Percentiles rank a stretch among this genome's conserved stretches.
phyloP scores from a whole-genome alignment of 768 basidiomycete genomes.

The Pleurotus platypus region DNA sequence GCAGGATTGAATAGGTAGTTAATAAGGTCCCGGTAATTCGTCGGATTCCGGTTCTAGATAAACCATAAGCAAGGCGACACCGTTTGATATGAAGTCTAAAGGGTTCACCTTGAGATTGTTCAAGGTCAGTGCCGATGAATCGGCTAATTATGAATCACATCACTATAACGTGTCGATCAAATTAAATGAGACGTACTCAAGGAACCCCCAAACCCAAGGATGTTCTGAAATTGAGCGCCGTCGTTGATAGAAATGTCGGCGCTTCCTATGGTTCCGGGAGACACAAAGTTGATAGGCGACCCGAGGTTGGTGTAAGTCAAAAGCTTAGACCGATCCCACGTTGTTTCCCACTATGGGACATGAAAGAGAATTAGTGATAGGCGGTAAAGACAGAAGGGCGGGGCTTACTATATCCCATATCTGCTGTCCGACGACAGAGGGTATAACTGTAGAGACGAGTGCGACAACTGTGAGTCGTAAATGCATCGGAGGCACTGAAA shows the following conservation, averaged over 20 bases:
- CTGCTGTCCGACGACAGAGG: conserved; percentile 26
- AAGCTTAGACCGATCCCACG: conserved; percentile 46
- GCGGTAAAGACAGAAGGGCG: neutral
- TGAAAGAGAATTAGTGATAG: neutral
- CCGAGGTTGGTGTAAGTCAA: conserved; percentile 43
- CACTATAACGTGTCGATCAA: neutral
- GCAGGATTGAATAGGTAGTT: conserved; percentile 58
- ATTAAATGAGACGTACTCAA: conserved; percentile 40
- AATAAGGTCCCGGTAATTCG: conserved; percentile 56
- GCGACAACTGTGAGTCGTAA: neutral
- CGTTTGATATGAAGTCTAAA: neutral
- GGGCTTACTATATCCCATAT: conserved; percentile 50
- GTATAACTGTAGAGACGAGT: neutral
- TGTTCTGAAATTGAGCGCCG: conserved; percentile 47
- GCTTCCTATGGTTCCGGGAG: conserved; percentile 50
- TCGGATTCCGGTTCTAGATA: conserved; percentile 42
- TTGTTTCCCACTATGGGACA: conserved; percentile 52
- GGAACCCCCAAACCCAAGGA: conserved; percentile 64
- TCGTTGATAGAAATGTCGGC: conserved; percentile 69
- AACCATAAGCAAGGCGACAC: neutral
- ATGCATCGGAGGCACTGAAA: too few species aligned
- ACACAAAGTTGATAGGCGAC: conserved; percentile 49
- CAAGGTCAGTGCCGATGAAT: conserved; percentile 62
- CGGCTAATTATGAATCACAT: conserved; percentile 38
- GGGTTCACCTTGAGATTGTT: conserved; percentile 59